Conservation (phyloP, 108 stramenopile genomes). For the Fragilariopsis cylindrus region DNA sequence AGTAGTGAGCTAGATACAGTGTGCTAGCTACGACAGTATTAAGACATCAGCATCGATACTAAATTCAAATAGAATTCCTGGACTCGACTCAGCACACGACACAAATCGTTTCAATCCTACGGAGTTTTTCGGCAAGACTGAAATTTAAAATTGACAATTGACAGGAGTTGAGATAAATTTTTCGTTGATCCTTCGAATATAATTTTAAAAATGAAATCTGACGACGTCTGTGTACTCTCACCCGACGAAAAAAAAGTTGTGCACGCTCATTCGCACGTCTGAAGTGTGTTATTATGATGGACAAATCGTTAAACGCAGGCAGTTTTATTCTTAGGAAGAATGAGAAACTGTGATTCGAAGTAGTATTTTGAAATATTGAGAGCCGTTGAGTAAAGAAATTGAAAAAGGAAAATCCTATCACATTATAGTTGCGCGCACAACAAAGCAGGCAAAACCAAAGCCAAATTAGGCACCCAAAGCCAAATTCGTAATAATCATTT, state of each 20-base stretch:
- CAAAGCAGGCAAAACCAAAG: neutral
- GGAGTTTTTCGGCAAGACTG: conserved; percentile 2
- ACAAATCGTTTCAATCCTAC: no score
- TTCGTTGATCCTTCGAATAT: neutral
- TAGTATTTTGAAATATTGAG: conserved; percentile 10
- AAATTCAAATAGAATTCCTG: no score
- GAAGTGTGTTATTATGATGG: no score
- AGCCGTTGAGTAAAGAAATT: conserved; percentile 8
- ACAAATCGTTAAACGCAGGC: neutral
- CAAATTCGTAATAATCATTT: conserved; percentile 8
- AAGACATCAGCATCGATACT: no score
- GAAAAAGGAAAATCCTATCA: neutral
- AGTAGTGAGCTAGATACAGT: no score
- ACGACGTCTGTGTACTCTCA: no score
- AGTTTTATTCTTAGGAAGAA: neutral
- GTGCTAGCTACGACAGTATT: no score
- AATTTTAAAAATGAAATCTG: neutral
- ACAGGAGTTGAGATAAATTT: conserved; percentile 1
- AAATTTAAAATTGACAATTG: conserved; percentile 6
- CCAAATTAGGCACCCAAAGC: conserved; percentile 4
- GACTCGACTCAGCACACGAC: no score
- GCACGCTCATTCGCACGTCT: no score
- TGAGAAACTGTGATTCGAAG: conserved; percentile 11
- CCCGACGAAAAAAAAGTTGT: no score
- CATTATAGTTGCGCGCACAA: neutral